Conservation (phyloP, 441 rosid species). For the Metrosideros polymorpha region DNA sequence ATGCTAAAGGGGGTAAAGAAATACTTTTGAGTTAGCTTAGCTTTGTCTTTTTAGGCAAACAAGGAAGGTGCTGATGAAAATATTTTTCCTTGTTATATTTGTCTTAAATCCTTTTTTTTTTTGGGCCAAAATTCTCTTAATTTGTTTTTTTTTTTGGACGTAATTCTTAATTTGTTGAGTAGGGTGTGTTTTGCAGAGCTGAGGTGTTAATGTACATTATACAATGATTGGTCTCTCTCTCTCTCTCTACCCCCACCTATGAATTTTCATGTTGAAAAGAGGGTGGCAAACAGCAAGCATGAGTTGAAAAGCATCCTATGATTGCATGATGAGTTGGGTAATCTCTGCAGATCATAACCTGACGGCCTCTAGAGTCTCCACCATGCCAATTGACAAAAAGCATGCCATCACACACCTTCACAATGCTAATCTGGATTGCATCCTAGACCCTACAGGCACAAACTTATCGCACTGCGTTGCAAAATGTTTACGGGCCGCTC, state of each 20-base stretch:
- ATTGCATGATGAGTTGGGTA: background rate
- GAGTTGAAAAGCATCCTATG: background rate
- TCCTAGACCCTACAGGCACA: background rate
- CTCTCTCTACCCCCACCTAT: background rate
- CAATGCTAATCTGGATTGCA: background rate
- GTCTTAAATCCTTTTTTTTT: background rate
- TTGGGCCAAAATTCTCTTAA: background rate
- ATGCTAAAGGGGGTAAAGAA: background rate
- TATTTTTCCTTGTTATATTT: background rate
- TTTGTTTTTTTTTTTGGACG: background rate
- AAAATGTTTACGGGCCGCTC: background rate
- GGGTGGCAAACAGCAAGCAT: background rate
- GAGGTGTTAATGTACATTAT: background rate
- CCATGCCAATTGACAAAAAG: background rate
- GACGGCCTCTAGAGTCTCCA: background rate
- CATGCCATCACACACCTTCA: background rate
- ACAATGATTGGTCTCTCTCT: background rate
- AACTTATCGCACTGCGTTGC: background rate
- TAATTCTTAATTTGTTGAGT: no score
- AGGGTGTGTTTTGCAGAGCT: background rate
- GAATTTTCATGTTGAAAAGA: background rate
- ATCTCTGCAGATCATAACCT: background rate
- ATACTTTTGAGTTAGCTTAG: background rate
- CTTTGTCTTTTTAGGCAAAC: background rate
- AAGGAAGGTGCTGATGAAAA: background rate